Evolutionary conservation across 768 basidiomycete species (phyloP).

Genomic region (Cystofilobasidium macerans): DNA sequence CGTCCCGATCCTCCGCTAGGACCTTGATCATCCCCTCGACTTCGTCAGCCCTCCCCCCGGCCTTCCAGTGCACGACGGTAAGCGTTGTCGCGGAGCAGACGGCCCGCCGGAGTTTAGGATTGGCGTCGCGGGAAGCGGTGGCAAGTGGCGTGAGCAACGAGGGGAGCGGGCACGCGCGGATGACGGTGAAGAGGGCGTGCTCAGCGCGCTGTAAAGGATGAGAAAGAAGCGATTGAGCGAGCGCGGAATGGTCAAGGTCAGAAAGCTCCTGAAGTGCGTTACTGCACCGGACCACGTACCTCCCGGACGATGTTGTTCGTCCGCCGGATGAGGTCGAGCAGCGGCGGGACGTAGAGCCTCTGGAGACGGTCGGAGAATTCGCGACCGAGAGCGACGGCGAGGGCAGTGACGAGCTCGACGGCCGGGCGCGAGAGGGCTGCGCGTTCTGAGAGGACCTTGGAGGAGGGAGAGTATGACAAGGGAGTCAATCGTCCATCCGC

Average conservation of each 20-base stretch:
- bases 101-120: constrained; percentile 53
- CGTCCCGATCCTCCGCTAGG: constrained; percentile 60
- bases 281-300: neutral
- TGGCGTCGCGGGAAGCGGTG: constrained; percentile 57
- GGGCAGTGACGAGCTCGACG: constrained; percentile 49
- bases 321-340: constrained; percentile 59
- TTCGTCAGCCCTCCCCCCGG: constrained; percentile 58
- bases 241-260: neutral
- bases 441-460: constrained; percentile 52
- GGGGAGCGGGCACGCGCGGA: constrained; percentile 59
- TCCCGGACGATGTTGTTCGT: constrained; percentile 51
- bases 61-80: constrained; percentile 48
- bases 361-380: constrained; percentile 56
- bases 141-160: constrained; percentile 51
- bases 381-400: constrained; percentile 50
- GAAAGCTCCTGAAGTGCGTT: neutral
- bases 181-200: constrained; percentile 49
- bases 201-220: constrained; percentile 56
- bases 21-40: constrained; percentile 59
- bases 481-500: too few relatives aligned
- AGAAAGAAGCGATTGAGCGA: constrained; percentile 32
- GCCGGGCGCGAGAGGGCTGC: constrained; percentile 60
- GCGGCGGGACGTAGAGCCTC: constrained; percentile 54
- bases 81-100: constrained; percentile 32
- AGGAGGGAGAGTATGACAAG: neutral